A percentile compares a stretch with the other conserved stretches of the same genome.
phyloP scores from a whole-genome alignment of 169 alveolate genomes.

The Neospora caninum region DNA sequence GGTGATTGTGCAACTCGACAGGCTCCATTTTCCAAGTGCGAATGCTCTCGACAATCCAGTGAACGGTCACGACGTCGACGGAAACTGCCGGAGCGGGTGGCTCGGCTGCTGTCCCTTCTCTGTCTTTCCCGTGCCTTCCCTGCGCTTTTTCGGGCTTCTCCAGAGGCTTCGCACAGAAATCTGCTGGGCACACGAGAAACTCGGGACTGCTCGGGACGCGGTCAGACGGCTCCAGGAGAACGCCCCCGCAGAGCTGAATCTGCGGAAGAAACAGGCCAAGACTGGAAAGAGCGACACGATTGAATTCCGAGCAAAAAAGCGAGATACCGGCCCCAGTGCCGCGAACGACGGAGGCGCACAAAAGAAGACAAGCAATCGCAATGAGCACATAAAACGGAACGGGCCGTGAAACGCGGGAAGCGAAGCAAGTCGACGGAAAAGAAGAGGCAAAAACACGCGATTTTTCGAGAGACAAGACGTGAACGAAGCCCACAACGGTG shows the following conservation, averaged over 20 bases:
- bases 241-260: constrained; percentile 26
- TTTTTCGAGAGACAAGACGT: too few species aligned
- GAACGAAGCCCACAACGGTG: too few species aligned
- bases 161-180: not conserved
- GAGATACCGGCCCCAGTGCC: too few species aligned
- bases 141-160: not conserved
- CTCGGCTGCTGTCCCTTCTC: not conserved
- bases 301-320: too few species aligned
- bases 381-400: too few species aligned
- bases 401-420: too few species aligned
- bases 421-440: too few species aligned
- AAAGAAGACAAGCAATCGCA: too few species aligned
- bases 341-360: too few species aligned
- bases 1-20: not conserved
- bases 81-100: not conserved
- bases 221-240: not conserved
- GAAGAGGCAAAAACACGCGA: too few species aligned
- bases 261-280: not conserved
- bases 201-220: constrained; percentile 22
- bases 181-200: constrained; percentile 22
- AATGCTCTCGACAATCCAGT: constrained; percentile 24
- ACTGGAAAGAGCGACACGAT: too few species aligned
- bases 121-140: not conserved
- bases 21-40: constrained; percentile 9
- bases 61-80: constrained; percentile 21